Base-by-base conservation (phyloP, 2,329 filamentous ascomycete species). In the Hypomyces perniciosus region DNA sequence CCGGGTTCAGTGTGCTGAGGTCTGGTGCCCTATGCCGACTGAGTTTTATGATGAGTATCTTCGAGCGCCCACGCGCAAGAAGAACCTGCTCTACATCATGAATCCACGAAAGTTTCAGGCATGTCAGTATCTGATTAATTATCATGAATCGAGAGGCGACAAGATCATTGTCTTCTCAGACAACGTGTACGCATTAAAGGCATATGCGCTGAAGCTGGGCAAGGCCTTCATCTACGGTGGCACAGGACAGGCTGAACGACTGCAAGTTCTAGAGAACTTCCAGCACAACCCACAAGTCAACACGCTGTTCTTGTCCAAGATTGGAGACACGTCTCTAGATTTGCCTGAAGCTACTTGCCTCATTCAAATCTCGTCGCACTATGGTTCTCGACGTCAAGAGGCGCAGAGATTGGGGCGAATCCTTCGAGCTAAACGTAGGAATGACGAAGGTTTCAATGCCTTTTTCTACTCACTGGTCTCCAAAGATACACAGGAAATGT, bases 101-200 rank as follows among this genome's bases (percentile, higher is more conserved):
- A 99, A 99, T 62, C 93, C 93, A 1, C 80, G 86, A 58, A 99
- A 99, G 69, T 96, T 96, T 66, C 93, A 97, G 68, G 91, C 92
- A 1, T 96, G 90, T 61, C 92, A 99, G 65, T 97, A 93, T 64
- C 78, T 99, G n/a, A 97, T 99, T 65, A 88, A 97, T 67, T 97
- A 95, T 64, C 93, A 99, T 68, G 92, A 97, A 69, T 85, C 84
- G 50, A 82, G 93, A 54, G 92, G 93, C 31, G 93, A 97, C 73
- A 97, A 97, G 70, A 90, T 97, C 59, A 97, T 97, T 56, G 92
- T 99, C 40, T 97, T 97, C 68, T 96, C 90, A 0, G 93, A 99
- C 68, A 96, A 97, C 59, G 90, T 99, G 38, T 97, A 93, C 63
- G 92, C 93, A 0, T 75, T 99, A 30, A 82, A 92, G 59, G 81